Percentiles rank a stretch among this genome's conserved stretches.
Conservation (phyloP, 441 rosid genomes). For the Pelargonium australe region DNA sequence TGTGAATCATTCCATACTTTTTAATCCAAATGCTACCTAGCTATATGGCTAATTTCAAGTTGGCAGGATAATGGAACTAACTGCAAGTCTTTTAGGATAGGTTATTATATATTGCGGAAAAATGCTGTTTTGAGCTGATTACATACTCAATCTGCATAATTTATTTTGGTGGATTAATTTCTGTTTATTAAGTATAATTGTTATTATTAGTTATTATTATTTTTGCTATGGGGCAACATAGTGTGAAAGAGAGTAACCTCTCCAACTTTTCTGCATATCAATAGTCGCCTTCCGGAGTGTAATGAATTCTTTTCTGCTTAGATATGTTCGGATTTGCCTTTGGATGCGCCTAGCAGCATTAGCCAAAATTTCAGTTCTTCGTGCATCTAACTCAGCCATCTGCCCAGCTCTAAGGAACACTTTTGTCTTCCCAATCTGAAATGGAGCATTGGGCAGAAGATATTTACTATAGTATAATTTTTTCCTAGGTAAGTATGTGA, state of each 20-base stretch:
- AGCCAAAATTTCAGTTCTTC: conserved; percentile 97
- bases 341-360: conserved; percentile 95
- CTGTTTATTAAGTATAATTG: no score
- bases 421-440: conserved; percentile 88
- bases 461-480: neutral
- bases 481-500: neutral
- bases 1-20: no score
- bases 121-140: neutral
- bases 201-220: neutral
- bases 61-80: no score
- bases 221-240: neutral
- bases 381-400: conserved; percentile 99
- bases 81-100: neutral
- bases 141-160: neutral
- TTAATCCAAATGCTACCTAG: no score
- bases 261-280: conserved; percentile 66
- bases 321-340: conserved; percentile 74
- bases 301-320: conserved; percentile 81
- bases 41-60: no score
- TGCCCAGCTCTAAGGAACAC: conserved; percentile 99
- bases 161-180: neutral
- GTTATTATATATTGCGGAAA: no score
- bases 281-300: conserved; percentile 73
- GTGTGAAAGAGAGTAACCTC: conserved; percentile 47
- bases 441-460: conserved; percentile 18